Evolutionary conservation across 768 basidiomycete genomes (phyloP).

Genomic region (Tephrocybe sp.): DNA sequence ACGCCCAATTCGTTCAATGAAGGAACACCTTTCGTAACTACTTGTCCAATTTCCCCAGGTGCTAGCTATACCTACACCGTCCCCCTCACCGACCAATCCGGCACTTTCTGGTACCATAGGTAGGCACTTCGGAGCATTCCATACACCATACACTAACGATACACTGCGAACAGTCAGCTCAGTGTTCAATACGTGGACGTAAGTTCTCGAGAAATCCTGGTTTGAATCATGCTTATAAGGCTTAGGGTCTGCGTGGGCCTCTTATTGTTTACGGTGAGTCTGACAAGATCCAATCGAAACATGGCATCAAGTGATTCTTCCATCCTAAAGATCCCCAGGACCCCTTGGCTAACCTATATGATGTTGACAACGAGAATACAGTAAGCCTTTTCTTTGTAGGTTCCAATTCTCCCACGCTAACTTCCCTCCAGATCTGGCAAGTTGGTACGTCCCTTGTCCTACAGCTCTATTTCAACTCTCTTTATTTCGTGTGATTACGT

Average conservation of each 20-base stretch:
- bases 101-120: slow-evolving; percentile 34
- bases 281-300: background rate
- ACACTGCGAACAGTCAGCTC: slow-evolving; percentile 14
- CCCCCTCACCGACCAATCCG: slow-evolving; percentile 25
- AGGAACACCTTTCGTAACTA: slow-evolving; percentile 23
- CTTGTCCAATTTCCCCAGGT: slow-evolving; percentile 24
- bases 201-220: slow-evolving; percentile 2
- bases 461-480: too few species aligned
- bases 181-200: slow-evolving; percentile 24
- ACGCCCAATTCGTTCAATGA: slow-evolving; percentile 23
- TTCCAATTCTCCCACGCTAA: too few species aligned
- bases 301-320: background rate
- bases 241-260: slow-evolving; percentile 25
- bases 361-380: slow-evolving; percentile 17
- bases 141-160: background rate
- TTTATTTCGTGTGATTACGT: background rate
- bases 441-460: slow-evolving; percentile 13
- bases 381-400: slow-evolving; percentile 6
- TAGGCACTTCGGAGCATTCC: background rate
- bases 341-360: slow-evolving; percentile 17
- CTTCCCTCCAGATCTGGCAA: slow-evolving; percentile 24
- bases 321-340: slow-evolving; percentile 11
- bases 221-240: background rate
- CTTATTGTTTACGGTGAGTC: slow-evolving; percentile 27
- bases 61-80: slow-evolving; percentile 27